These are phyloP conservation scores for Tetracentron sinense DNA, from an alignment of 164 flowering plant genomes.

Conservation along the genomic window DNA sequence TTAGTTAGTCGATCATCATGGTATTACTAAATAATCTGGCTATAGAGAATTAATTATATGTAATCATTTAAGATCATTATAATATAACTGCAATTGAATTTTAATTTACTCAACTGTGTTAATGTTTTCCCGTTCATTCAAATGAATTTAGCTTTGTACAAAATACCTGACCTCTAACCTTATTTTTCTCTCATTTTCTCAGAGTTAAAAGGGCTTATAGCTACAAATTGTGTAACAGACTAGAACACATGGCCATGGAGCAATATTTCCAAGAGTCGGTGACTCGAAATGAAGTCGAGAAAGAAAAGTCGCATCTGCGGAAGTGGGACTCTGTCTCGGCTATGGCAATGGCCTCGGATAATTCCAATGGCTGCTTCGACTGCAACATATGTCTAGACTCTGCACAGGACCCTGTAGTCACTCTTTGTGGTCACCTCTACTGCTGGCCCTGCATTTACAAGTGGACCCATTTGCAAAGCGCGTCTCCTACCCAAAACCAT, in stretches of 20 bases:
- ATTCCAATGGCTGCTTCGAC: slow-evolving; percentile 42
- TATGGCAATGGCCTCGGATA: background rate
- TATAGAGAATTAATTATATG: too few species aligned
- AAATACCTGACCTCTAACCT: too few species aligned
- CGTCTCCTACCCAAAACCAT: slow-evolving; percentile 27
- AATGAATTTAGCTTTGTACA: too few species aligned
- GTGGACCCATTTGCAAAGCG: slow-evolving; percentile 52
- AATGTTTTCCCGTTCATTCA: too few species aligned
- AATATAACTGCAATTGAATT: too few species aligned
- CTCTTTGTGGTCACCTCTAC: slow-evolving; percentile 85
- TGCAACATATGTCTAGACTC: slow-evolving; percentile 83
- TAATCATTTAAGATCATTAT: too few species aligned
- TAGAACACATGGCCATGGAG: slow-evolving; percentile 19
- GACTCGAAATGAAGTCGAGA: slow-evolving; percentile 13
- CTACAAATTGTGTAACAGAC: slow-evolving; percentile 2
- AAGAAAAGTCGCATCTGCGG: slow-evolving; percentile 14
- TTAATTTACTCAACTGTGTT: too few species aligned
- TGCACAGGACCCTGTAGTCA: slow-evolving; percentile 74
- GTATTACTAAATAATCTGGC: too few species aligned
- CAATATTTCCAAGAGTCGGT: slow-evolving; percentile 20
- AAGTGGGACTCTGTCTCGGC: slow-evolving; percentile 19
- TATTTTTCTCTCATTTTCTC: background rate
- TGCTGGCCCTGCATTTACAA: slow-evolving; percentile 93
- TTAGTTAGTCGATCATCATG: too few species aligned
- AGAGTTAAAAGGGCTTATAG: background rate